A percentile compares a stretch with the other conserved stretches of the same genome.
These are phyloP conservation scores for Aspergillus diversus DNA, from an alignment of 495 filamentous ascomycete genomes.

Conservation along the genomic window DNA sequence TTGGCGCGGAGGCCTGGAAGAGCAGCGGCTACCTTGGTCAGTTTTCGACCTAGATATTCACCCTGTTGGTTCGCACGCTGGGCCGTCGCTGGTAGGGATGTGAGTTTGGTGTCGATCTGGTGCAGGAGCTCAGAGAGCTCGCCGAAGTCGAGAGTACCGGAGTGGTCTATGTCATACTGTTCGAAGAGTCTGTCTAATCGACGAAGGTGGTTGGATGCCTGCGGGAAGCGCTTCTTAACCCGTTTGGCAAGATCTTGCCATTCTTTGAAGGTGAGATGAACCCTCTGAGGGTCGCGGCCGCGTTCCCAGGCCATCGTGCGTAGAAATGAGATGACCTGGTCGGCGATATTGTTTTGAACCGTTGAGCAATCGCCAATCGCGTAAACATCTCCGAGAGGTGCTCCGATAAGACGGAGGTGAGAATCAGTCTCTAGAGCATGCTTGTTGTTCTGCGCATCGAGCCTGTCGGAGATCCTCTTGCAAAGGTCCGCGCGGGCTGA, in stretches of 20 bases:
- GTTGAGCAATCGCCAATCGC: slow-evolving; percentile 97
- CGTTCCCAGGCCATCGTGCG: slow-evolving; percentile 91
- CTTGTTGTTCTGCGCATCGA: slow-evolving; percentile 81
- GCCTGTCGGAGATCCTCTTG: slow-evolving; percentile 69
- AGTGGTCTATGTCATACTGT: slow-evolving; percentile 89
- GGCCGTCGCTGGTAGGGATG: slow-evolving; percentile 85
- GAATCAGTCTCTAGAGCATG: slow-evolving; percentile 95
- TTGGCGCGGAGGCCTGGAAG: slow-evolving; percentile 77
- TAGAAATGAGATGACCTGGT: slow-evolving; percentile 84
- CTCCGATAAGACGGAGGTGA: slow-evolving; percentile 87
- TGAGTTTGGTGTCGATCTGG: slow-evolving; percentile 90
- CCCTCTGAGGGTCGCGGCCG: slow-evolving; percentile 80
- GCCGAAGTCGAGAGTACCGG: slow-evolving; percentile 89
- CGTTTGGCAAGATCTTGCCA: slow-evolving; percentile 82
- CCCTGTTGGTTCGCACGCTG: slow-evolving; percentile 98
- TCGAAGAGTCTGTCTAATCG: slow-evolving; percentile 88
- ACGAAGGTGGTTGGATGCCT: slow-evolving; percentile 86
- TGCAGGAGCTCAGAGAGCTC: slow-evolving; percentile 86
- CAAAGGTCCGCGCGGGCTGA: slow-evolving; percentile 80
- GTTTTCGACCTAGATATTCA: slow-evolving; percentile 88
- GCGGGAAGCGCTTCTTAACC: slow-evolving; percentile 88
- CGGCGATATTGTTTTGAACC: slow-evolving; percentile 92
- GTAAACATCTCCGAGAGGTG: slow-evolving; percentile 94
- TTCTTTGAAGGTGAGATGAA: slow-evolving; percentile 82
- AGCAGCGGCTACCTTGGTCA: slow-evolving; percentile 86